A percentile compares a stretch with the other conserved stretches of the same genome.
Conservation (phyloP, 441 rosid species). For the Sinapis alba region DNA sequence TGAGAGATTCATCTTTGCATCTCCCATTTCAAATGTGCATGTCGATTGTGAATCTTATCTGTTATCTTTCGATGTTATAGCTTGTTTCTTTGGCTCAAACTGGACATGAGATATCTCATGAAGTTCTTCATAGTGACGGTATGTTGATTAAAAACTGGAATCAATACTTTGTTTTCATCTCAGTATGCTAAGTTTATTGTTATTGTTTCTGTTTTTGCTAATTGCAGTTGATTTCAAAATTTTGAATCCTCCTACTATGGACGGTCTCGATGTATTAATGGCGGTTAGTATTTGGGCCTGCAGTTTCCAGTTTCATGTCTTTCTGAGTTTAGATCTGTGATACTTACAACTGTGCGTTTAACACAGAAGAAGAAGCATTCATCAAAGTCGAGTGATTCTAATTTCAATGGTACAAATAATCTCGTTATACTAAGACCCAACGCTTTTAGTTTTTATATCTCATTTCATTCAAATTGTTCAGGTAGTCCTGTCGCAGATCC, state of each 20-base stretch:
- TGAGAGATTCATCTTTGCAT: conserved; percentile 1
- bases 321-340: background rate
- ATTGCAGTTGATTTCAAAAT: conserved; percentile 64
- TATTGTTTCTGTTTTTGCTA: conserved; percentile 21
- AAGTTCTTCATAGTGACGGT: conserved; percentile 61
- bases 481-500: conserved; percentile 51
- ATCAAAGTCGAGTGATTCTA: conserved; percentile 51
- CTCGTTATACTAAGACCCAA: conserved; percentile 13
- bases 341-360: conserved; percentile 25
- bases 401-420: conserved; percentile 57
- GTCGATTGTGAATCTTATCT: conserved; percentile 29
- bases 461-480: conserved; percentile 32
- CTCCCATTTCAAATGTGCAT: background rate
- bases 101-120: conserved; percentile 65
- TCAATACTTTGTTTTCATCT: background rate
- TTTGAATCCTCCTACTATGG: conserved; percentile 73
- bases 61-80: conserved; percentile 42
- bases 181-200: background rate
- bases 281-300: conserved; percentile 48
- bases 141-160: background rate
- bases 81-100: conserved; percentile 81
- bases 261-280: conserved; percentile 62
- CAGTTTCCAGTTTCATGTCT: background rate
- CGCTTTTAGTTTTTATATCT: conserved; percentile 17
- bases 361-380: conserved; percentile 56